phyloP scores from a whole-genome alignment of 2,329 filamentous ascomycete species.

The Fusarium coicis region DNA sequence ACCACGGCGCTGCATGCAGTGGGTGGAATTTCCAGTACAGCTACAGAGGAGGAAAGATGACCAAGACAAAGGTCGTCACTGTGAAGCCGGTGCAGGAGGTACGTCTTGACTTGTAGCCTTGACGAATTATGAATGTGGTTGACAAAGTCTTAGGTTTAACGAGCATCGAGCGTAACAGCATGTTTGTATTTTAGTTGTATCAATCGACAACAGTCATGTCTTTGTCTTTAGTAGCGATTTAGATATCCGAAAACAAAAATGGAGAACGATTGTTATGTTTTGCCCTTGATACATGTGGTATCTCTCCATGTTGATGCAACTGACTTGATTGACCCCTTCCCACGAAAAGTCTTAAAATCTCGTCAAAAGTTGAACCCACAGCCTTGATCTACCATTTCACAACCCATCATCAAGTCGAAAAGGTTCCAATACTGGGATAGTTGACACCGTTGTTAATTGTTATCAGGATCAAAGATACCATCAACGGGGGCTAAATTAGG shows the following conservation, averaged over 20 bases:
- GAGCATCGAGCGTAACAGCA: background rate
- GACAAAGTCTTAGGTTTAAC: conserved; percentile 8
- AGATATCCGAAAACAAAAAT: background rate
- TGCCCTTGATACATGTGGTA: background rate
- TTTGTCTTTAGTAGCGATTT: background rate
- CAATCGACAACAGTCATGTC: background rate
- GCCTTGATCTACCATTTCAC: too few species aligned
- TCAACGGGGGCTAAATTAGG: conserved; percentile 10
- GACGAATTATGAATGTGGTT: conserved; percentile 2
- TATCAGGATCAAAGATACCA: conserved; percentile 12
- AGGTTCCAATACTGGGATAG: conserved; percentile 24
- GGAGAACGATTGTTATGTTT: background rate
- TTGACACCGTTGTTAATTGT: conserved; percentile 8
- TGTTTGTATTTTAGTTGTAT: conserved; percentile 3
- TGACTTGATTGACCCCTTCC: background rate
- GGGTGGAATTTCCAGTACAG: conserved; percentile 67
- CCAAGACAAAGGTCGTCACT: conserved; percentile 55
- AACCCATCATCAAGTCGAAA: too few species aligned
- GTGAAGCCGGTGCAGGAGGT: conserved; percentile 46
- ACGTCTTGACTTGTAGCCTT: conserved; percentile 12
- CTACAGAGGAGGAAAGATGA: conserved; percentile 60
- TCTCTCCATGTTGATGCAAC: background rate
- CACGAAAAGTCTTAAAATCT: background rate
- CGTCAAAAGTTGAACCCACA: too few species aligned
- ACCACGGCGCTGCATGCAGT: conserved; percentile 62